Evolutionary conservation across 148 eudicot species (phyloP).

Genomic region (Rhododendron griersonianum): DNA sequence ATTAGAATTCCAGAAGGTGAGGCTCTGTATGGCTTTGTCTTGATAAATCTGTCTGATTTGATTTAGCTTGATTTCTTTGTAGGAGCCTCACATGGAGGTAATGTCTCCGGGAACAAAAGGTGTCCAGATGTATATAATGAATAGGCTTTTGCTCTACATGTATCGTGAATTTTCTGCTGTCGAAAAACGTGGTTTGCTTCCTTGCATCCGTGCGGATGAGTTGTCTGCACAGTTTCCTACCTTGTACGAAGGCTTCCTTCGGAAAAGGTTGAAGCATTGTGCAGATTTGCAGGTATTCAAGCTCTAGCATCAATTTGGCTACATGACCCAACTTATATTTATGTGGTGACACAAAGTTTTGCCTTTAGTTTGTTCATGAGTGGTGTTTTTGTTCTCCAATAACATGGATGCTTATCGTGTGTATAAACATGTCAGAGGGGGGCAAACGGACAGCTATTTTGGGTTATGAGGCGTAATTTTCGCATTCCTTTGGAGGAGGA

Average conservation of each 20-base stretch:
- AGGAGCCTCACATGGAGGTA: slow-evolving; percentile 98
- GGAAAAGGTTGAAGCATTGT: slow-evolving; percentile 84
- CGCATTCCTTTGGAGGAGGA: slow-evolving; percentile 94
- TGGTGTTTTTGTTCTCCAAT: background rate
- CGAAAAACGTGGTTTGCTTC: slow-evolving; percentile 70
- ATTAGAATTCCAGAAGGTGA: background rate
- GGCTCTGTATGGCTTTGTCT: background rate
- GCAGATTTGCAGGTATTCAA: slow-evolving; percentile 84
- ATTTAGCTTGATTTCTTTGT: slow-evolving; percentile 20
- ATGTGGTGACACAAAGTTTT: background rate
- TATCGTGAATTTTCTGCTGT: slow-evolving; percentile 81
- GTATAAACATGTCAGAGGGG: slow-evolving; percentile 46
- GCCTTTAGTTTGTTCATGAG: background rate
- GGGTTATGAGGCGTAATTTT: slow-evolving; percentile 85
- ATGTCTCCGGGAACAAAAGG: slow-evolving; percentile 84
- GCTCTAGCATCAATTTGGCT: background rate
- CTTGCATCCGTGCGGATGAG: slow-evolving; percentile 80
- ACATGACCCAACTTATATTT: background rate
- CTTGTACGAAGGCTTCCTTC: slow-evolving; percentile 62
- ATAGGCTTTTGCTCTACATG: slow-evolving; percentile 82
- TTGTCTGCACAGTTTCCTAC: slow-evolving; percentile 69
- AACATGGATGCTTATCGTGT: slow-evolving; percentile 5
- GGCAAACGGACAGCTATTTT: slow-evolving; percentile 60
- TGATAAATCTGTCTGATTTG: slow-evolving; percentile 5
- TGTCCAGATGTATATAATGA: slow-evolving; percentile 61